Evolutionary conservation across 2,329 filamentous ascomycete species (phyloP), one percentile per base, ranked within the genome.

Genomic region (Colletotrichum euphorbiae): DNA sequence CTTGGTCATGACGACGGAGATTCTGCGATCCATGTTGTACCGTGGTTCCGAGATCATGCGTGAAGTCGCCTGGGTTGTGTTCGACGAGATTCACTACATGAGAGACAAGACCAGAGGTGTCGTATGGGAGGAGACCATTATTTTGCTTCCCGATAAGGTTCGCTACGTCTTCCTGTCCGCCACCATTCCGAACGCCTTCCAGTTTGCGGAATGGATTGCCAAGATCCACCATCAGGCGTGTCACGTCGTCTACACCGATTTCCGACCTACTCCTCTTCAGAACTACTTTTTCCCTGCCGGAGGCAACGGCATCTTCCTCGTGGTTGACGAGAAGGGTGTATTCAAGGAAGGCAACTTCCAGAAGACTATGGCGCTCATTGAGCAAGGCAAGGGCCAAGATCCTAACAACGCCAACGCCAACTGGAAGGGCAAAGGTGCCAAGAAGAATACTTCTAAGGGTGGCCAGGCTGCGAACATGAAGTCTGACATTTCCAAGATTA

Each of bases 41-140:
- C 89, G 96, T 73, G 96, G 96, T 69, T 98, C 96, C 0, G 96
- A 99, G 82, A 98, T 99, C 72, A 99, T 99, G 95, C 93, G 96
- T 73, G 96, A 99, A 82, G 97, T 99, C 2, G 94, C 92, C 13
- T 99, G 96, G 96, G 97, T 99, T 2, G 85, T 99, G 2, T 99
- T 99, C 74, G 96, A 99, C 80, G 96, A 99, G 80, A 97, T 99
- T 70, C 96, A 99, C 80, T 99, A 99, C 81, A 91, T 99, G 89
- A 90, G 96, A 75, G 96, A 99, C 80, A 97, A 97, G 80, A 87
- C 89, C 57, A 88, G 96, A 80, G 96, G 96, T 83, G 96, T 99
- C 0, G 96, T 99, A 2, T 99, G 96, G 96, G 96, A 99, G 79
- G 96, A 99, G 83, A 98, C 96, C 43, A 98, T 99, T 77, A 99